phyloP scores from a whole-genome alignment of 345 rosid species.

The Citrus cavaleriei region DNA sequence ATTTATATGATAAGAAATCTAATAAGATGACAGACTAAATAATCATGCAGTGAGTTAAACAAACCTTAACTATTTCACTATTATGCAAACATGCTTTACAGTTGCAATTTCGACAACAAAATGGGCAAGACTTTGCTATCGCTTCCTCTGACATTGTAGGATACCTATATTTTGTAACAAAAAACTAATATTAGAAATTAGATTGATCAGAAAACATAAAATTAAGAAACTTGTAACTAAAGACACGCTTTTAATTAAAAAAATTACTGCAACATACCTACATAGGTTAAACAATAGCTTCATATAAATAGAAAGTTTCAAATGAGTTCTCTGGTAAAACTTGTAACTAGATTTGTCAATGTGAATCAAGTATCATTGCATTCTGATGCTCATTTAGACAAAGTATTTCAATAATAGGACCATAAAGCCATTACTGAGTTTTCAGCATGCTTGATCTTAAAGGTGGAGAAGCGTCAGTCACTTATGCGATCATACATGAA shows the following conservation, averaged over 20 bases:
- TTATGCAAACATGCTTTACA: conserved; percentile 31
- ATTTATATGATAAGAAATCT: neutral
- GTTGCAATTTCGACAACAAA: conserved; percentile 34
- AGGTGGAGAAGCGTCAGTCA: neutral
- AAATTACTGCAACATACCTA: neutral
- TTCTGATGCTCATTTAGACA: neutral
- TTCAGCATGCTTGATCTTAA: neutral
- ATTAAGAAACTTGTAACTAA: neutral
- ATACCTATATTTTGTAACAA: neutral
- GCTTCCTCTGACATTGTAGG: conserved; percentile 12
- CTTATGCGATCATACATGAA: no score
- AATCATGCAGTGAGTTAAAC: neutral
- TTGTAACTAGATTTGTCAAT: no score
- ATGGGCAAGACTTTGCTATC: conserved; percentile 26
- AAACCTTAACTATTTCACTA: neutral
- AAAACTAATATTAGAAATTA: neutral
- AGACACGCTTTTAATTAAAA: neutral
- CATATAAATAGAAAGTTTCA: no score
- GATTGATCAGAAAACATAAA: neutral
- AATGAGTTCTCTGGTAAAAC: no score
- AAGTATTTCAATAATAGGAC: neutral
- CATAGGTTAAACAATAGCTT: neutral
- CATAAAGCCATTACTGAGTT: neutral
- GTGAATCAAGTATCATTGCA: no score
- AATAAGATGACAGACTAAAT: neutral